Percentiles rank a stretch among this genome's conserved stretches.
phyloP scores from a whole-genome alignment of 441 rosid genomes.

The Adansonia madagascariensis region DNA sequence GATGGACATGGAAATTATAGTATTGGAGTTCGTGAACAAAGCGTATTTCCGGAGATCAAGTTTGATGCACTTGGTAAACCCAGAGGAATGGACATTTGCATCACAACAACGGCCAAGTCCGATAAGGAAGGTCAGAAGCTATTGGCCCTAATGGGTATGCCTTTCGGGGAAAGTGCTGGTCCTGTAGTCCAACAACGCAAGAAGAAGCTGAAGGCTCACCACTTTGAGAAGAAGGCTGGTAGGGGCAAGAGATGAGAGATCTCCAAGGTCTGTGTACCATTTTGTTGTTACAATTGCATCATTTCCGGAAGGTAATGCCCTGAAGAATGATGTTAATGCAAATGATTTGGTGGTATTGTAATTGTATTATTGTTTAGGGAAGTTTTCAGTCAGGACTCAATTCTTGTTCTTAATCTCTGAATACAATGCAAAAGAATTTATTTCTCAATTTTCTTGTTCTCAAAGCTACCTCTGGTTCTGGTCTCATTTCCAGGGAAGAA shows the following conservation, averaged over 20 bases:
- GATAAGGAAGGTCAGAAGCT: constrained; percentile 80
- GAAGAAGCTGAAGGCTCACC: constrained; percentile 85
- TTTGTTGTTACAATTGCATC: constrained; percentile 11
- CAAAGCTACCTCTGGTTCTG: not conserved
- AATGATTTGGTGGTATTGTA: constrained; percentile 4
- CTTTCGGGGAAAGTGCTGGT: constrained; percentile 68
- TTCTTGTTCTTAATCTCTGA: not conserved
- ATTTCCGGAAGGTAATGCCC: not conserved
- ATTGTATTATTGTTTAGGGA: not conserved
- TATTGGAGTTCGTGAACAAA: constrained; percentile 75
- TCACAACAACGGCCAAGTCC: constrained; percentile 69
- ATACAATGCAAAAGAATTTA: not conserved
- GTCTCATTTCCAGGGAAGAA: not conserved
- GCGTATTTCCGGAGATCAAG: constrained; percentile 85
- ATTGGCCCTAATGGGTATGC: constrained; percentile 94
- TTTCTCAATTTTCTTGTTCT: constrained; percentile 8
- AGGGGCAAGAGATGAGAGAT: constrained; percentile 47
- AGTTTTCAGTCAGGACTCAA: not conserved
- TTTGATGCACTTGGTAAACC: constrained; percentile 67
- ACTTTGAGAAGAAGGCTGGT: constrained; percentile 72
- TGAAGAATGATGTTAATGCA: constrained; percentile 5
- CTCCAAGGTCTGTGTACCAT: not conserved
- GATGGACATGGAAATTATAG: constrained; percentile 93
- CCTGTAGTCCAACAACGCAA: constrained; percentile 38
- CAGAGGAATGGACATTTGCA: constrained; percentile 94